Evolutionary conservation across 805 yeast genomes (phyloP), one percentile per base, ranked within the genome.

Genomic region (Cyberlindnera maritima): DNA sequence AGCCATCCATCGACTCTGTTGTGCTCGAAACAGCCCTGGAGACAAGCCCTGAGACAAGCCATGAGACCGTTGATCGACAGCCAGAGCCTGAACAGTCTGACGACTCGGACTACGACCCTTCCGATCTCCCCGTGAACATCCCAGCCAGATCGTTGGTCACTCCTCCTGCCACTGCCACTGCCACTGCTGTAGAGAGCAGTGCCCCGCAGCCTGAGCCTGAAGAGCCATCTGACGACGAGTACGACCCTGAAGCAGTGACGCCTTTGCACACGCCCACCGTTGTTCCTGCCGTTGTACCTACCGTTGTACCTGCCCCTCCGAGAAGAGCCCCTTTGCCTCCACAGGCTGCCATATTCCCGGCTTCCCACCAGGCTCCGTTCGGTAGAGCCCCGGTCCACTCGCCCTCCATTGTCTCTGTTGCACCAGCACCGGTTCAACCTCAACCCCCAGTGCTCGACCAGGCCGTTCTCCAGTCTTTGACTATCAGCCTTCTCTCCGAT

Each of bases 401-500:
- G n/a, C n/a, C n/a, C 21, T 23, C 48, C 31, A 15, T 49, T 32
- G 29, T 50, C 26, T 2, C 47, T 15, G 14, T 41, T 12, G 31
- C 47, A 18, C 19, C 47, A 17, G 8, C 41, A 6, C 17, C 41
- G 14, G 9, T 9, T 6, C 25, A 21, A 21, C 5, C 25, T 6
- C 25, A 21, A 21, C 25, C 5, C 5, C 31, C 47, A 9, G 33
- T 36, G 26, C 12, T 48, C 34, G 44, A 49, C 32, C 40, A 39
- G 15, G 7, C 21, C 14, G 20, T 46, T 12, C 21, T 52, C 3
- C 39, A 44, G 8, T 19, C 46, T 10, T 41, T 56, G 11, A 50
- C 60, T 10, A 36, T 47, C 19, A 54, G 50, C 35, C 53, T 61
- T 9, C 54, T 70, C 33, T 56, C 60, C 36, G 72, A 71, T 51